Conservation (phyloP, 2,329 filamentous ascomycete species). For the Cladosporium sp. region DNA sequence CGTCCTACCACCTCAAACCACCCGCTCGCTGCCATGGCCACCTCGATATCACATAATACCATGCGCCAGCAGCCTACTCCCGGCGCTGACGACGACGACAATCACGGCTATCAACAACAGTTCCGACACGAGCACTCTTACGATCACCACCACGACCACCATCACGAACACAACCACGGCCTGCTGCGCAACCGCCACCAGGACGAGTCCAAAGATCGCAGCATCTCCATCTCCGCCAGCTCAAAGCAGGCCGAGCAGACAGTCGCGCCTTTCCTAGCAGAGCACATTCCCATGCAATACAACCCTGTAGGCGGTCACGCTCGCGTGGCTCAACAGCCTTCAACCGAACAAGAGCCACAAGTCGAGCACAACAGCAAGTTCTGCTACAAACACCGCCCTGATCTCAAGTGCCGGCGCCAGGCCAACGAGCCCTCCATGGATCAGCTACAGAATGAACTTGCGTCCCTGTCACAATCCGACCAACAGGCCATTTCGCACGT, state of each 20-base stretch:
- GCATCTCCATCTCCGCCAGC: conserved; percentile 40
- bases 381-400: conserved; percentile 92
- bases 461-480: conserved; percentile 74
- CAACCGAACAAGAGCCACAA: conserved; percentile 15
- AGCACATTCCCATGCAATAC: conserved; percentile 87
- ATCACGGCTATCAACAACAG: conserved; percentile 1
- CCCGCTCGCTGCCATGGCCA: conserved; percentile 8
- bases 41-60: conserved; percentile 1
- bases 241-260: conserved; percentile 69
- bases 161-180: conserved; percentile 23
- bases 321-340: conserved; percentile 28
- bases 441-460: conserved; percentile 82
- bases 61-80: conserved; percentile 20
- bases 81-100: conserved; percentile 18
- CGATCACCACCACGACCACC: conserved; percentile 29
- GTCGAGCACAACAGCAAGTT: conserved; percentile 70
- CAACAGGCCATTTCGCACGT: conserved; percentile 96
- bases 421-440: conserved; percentile 97
- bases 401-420: conserved; percentile 87
- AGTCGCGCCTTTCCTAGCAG: conserved; percentile 81
- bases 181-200: conserved; percentile 24
- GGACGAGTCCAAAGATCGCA: conserved; percentile 24
- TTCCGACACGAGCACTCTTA: conserved; percentile 19
- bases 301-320: conserved; percentile 61
- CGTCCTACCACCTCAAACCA: conserved; percentile 4